Percentiles rank a stretch among this genome's conserved stretches.
These are phyloP conservation scores for Fusarium dimerum DNA, from an alignment of 2,329 filamentous ascomycete species.

Conservation along the genomic window DNA sequence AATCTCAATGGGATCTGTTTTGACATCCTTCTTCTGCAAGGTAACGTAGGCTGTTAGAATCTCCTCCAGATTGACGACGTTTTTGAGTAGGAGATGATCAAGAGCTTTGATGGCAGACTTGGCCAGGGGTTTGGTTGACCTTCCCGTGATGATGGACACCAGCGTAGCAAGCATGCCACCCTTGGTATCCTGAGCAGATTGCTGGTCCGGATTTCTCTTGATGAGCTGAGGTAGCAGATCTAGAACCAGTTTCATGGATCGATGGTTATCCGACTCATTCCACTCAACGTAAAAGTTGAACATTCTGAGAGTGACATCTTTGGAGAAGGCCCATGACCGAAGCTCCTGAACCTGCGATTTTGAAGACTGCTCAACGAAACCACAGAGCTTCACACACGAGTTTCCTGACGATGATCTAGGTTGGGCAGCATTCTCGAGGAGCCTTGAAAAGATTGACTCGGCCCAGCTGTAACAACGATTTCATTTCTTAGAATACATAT, in stretches of 20 bases:
- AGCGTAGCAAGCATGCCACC: constrained; percentile 50
- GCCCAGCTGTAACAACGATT: constrained; percentile 30
- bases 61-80: constrained; percentile 51
- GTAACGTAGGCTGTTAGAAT: constrained; percentile 45
- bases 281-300: constrained; percentile 67
- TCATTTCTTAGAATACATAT: constrained; percentile 23
- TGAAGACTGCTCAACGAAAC: constrained; percentile 61
- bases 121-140: constrained; percentile 62
- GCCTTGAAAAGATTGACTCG: constrained; percentile 46
- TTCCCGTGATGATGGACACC: constrained; percentile 59
- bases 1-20: constrained; percentile 23
- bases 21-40: constrained; percentile 32
- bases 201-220: constrained; percentile 47
- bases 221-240: constrained; percentile 57
- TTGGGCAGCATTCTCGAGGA: constrained; percentile 52
- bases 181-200: constrained; percentile 42
- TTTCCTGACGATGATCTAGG: constrained; percentile 58
- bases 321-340: constrained; percentile 52
- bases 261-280: constrained; percentile 66
- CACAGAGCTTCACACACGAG: constrained; percentile 59
- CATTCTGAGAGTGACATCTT: constrained; percentile 48
- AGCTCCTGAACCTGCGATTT: constrained; percentile 48
- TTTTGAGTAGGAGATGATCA: constrained; percentile 65
- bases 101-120: constrained; percentile 71
- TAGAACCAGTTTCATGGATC: constrained; percentile 63